Evolutionary conservation across 371 early-diverging fungal genomes (phyloP), one percentile per base, ranked within the genome.

Genomic region (Haplosporangium sp.): DNA sequence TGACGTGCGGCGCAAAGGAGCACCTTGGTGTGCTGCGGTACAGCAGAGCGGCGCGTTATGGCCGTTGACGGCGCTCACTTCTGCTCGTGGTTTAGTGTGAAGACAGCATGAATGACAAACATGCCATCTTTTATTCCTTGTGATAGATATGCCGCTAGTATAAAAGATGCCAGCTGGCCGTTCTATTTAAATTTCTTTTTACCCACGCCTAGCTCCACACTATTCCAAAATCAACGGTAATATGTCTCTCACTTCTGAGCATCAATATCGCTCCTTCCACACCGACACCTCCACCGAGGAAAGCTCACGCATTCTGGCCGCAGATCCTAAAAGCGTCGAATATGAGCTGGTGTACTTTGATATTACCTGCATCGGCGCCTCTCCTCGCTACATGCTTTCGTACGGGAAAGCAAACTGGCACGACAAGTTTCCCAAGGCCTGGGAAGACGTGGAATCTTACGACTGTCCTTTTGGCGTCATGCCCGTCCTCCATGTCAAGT

Each of bases 381-480:
- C 62, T 3, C 38, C 62, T 1, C 52, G 62, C 8, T 21, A 52
- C 29, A 16, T 62, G 36, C 62, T 62, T 45, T 52, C 53, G 21
- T 53, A 53, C 29, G 54, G 42, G 14, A 54, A 54, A 14, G 41
- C 43, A 42, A 50, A 62, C 12, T 62, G 62, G 62, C 10, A 2
- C 7, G 48, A 48, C n/a, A 52, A 42, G 2, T 18, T 40, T 37
- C 40, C 40, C 20, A 61, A 48, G n/a, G 46, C 16, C 2, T 40
- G 23, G 47, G 12, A 61, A n/a, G 46, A 41, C 12, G n/a, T 50
- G 4, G 46, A 61, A 10, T 20, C 37, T n/a, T 48, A 16, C 48
- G 48, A 48, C 16, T 48, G 48, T 20, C 62, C 62, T 13, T 62
- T 62, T 54, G 62, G 62, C 29, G 62, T 62, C 45, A 54, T 54